Evolutionary conservation across 176 grass and related monocot species (phyloP).

Genomic region (Rhynchospora breviuscula): DNA sequence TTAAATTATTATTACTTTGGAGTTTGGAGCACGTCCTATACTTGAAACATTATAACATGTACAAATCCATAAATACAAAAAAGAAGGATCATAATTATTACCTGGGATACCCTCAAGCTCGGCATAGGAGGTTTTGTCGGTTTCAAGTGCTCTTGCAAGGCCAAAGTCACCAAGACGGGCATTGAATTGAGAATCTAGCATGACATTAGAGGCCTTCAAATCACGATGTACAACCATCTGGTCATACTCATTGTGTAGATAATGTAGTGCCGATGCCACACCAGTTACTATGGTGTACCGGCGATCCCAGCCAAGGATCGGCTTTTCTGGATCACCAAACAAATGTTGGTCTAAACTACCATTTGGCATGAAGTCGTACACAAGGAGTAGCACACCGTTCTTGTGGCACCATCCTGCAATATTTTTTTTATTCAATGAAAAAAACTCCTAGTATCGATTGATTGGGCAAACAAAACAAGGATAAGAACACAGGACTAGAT

Average conservation of each 20-base stretch:
- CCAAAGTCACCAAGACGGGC: conserved; percentile 95
- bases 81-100: not conserved
- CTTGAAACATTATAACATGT: not conserved
- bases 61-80: not conserved
- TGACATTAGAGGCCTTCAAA: conserved; percentile 96
- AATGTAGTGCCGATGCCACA: conserved; percentile 68
- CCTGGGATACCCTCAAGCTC: conserved; percentile 48
- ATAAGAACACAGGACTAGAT: not conserved
- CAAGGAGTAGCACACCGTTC: conserved; percentile 59
- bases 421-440: not conserved
- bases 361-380: conserved; percentile 80
- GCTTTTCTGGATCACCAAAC: conserved; percentile 24
- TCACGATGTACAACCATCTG: conserved; percentile 92
- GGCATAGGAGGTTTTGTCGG: conserved; percentile 94
- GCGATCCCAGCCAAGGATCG: conserved; percentile 50
- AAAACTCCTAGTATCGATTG: not conserved
- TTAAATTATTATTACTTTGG: not conserved
- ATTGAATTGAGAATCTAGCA: conserved; percentile 74
- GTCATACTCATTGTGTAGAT: conserved; percentile 94
- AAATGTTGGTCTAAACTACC: conserved; percentile 58
- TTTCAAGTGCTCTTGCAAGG: conserved; percentile 77
- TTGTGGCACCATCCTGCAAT: conserved; percentile 73
- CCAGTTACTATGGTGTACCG: conserved; percentile 55
- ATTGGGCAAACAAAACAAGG: not conserved
- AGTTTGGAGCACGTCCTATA: not conserved